Conservation (phyloP, 2,329 filamentous ascomycete genomes). For the Rutstroemia sp. region DNA sequence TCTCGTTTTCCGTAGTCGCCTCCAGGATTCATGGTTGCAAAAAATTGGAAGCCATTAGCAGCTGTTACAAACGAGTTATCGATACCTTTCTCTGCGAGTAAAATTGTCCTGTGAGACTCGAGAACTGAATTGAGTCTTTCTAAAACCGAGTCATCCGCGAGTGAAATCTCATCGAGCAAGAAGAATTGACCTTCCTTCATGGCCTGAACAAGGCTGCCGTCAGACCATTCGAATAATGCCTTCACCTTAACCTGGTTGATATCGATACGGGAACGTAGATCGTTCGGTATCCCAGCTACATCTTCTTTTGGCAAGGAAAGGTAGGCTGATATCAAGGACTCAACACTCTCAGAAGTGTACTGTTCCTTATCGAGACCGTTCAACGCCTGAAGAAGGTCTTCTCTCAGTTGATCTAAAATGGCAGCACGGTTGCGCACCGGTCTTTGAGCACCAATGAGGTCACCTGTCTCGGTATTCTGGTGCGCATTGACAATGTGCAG, state of each 20-base stretch:
- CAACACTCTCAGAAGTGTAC: constrained; percentile 52
- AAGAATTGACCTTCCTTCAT: constrained; percentile 91
- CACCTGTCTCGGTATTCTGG: constrained; percentile 95
- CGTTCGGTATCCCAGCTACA: constrained; percentile 26
- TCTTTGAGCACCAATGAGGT: constrained; percentile 90
- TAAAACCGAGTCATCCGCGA: constrained; percentile 94
- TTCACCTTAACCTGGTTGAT: constrained; percentile 57
- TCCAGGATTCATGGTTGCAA: constrained; percentile 98
- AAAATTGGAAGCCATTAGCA: constrained; percentile 78
- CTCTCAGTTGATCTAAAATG: constrained; percentile 57
- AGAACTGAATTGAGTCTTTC: constrained; percentile 95
- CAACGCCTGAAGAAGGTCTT: constrained; percentile 49
- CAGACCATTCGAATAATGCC: constrained; percentile 91
- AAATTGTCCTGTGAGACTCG: constrained; percentile 75
- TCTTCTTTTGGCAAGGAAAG: constrained; percentile 40
- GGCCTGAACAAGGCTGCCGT: constrained; percentile 86
- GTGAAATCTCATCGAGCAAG: constrained; percentile 92
- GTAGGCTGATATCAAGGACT: constrained; percentile 39
- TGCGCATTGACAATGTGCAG: constrained; percentile 94
- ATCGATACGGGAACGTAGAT: constrained; percentile 34
- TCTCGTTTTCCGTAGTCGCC: constrained; percentile 98
- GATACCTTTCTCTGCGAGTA: constrained; percentile 90
- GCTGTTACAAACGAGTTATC: constrained; percentile 74
- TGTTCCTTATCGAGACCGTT: constrained; percentile 37
- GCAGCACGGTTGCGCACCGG: constrained; percentile 79